Conservation (phyloP, 108 stramenopile genomes). For the Nitzschia palea region DNA sequence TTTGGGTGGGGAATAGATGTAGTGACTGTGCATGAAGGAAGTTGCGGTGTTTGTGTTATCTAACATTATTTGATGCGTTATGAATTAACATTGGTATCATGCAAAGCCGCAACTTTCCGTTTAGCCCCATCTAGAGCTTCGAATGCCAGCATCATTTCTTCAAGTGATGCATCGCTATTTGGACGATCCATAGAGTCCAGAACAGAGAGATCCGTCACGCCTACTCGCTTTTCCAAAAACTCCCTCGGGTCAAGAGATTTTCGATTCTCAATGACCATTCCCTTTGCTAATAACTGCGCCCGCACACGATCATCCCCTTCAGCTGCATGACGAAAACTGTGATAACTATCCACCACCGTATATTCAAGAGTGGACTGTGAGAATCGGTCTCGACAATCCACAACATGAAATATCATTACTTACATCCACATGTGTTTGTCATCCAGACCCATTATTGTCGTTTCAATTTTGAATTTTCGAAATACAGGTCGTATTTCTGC, state of each 20-base stretch:
- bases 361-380: no score
- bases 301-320: conserved; percentile 20
- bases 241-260: conserved; percentile 17
- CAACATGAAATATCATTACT: no score
- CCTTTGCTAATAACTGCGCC: conserved; percentile 23
- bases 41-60: no score
- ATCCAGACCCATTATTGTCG: conserved; percentile 45
- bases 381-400: no score
- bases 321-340: conserved; percentile 8
- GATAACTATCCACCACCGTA: conserved; percentile 10
- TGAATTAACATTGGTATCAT: no score
- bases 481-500: conserved; percentile 57
- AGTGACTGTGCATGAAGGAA: no score
- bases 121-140: conserved; percentile 6
- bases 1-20: no score
- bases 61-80: no score
- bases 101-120: neutral
- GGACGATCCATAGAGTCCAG: neutral
- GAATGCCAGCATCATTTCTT: conserved; percentile 3
- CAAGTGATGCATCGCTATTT: neutral
- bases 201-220: neutral
- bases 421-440: conserved; percentile 65
- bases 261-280: conserved; percentile 3
- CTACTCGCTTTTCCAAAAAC: conserved; percentile 17
- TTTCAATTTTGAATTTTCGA: conserved; percentile 61